Evolutionary conservation across 139 green algal genomes (phyloP).

Genomic region (Parachlorella kessleri): DNA sequence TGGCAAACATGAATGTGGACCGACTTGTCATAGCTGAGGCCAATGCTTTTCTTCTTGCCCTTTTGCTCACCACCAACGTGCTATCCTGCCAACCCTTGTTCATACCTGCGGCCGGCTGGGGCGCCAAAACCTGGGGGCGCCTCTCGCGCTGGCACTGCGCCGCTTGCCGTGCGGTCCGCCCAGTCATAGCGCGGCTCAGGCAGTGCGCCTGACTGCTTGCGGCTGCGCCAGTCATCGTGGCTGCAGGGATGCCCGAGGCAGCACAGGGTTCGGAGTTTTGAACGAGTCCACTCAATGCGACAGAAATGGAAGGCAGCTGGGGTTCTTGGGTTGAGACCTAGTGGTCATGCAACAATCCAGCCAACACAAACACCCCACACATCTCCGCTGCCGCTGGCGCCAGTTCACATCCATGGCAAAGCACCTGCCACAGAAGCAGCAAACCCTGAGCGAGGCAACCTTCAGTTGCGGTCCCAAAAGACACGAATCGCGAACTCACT

Average conservation of each 20-base stretch:
- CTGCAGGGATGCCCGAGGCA: not conserved
- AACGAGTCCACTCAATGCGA: not conserved
- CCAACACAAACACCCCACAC: too few species aligned
- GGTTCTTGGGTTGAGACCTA: too few species aligned
- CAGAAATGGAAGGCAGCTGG: not conserved
- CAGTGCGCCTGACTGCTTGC: conserved; percentile 6
- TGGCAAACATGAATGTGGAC: too few species aligned
- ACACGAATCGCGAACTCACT: not conserved
- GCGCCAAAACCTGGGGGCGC: conserved; percentile 17
- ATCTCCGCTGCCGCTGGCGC: too few species aligned
- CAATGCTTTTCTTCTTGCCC: too few species aligned
- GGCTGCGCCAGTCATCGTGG: conserved; percentile 18
- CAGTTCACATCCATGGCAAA: not conserved
- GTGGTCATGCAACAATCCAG: too few species aligned
- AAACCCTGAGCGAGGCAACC: not conserved
- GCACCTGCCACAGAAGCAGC: not conserved
- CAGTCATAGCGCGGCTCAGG: conserved; percentile 27
- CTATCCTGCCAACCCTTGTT: not conserved
- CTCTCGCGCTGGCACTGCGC: not conserved
- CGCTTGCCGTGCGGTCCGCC: conserved; percentile 1
- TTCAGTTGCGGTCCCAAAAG: not conserved
- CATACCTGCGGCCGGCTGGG: not conserved
- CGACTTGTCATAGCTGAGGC: not conserved
- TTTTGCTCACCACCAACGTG: too few species aligned
- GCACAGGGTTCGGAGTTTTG: not conserved